Percentiles rank a stretch among this genome's conserved stretches.
phyloP scores from a whole-genome alignment of 2,329 filamentous ascomycete genomes.

The Bipolaris gigantea region DNA sequence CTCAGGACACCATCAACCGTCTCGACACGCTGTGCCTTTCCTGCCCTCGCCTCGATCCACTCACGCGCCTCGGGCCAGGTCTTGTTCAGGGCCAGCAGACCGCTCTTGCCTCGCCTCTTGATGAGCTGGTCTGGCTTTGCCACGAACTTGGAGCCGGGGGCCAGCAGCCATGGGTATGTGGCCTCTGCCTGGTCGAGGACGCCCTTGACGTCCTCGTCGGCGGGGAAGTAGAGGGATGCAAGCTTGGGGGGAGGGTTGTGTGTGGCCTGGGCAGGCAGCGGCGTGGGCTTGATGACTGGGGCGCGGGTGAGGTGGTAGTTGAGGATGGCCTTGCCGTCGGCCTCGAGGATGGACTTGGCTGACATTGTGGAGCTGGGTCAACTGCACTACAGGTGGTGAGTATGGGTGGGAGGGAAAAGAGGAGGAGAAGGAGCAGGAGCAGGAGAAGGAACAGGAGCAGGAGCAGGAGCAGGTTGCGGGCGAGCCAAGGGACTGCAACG shows the following conservation, averaged over 20 bases:
- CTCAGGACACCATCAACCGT: constrained; percentile 83
- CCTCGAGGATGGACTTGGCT: constrained; percentile 96
- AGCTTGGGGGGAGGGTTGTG: constrained; percentile 93
- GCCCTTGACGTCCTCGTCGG: constrained; percentile 78
- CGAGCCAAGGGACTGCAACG: constrained; percentile 16
- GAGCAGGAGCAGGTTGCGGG: constrained; percentile 16
- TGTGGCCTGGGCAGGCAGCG: constrained; percentile 77
- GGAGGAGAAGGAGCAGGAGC: constrained; percentile 10
- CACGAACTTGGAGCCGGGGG: constrained; percentile 84
- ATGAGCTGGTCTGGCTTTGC: constrained; percentile 99
- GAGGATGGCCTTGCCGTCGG: constrained; percentile 99
- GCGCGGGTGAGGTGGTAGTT: constrained; percentile 99
- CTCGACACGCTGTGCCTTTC: constrained; percentile 92
- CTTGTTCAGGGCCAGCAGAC: constrained; percentile 95
- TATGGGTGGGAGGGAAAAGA: constrained; percentile 10
- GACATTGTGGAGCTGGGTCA: constrained; percentile 65
- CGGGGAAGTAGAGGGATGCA: constrained; percentile 89
- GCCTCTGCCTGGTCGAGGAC: constrained; percentile 94
- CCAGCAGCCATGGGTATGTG: constrained; percentile 94
- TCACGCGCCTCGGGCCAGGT: constrained; percentile 90
- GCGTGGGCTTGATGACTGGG: constrained; percentile 95
- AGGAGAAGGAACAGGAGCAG: constrained; percentile 1
- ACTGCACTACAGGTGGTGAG: constrained; percentile 33
- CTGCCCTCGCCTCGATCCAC: constrained; percentile 90
- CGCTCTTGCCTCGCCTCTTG: constrained; percentile 99